Evolutionary conservation across 1,284 basidiomycete species (phyloP).

Genomic region (Tetrapyrgos nigripes): DNA sequence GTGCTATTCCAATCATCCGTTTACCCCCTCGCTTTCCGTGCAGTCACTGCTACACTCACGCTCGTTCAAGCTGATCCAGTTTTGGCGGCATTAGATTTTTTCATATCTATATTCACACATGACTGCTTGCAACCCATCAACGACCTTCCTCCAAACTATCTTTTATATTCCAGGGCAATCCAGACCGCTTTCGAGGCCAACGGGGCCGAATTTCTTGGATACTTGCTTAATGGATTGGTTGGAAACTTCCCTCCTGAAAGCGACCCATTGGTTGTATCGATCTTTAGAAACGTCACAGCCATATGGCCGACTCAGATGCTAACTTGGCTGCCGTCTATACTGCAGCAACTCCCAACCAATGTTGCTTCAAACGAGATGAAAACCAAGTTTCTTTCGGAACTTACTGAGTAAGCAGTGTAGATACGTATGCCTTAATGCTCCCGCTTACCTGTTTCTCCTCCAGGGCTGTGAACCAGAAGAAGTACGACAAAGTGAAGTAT

Average conservation of each 20-base stretch:
- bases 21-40: conserved; percentile 79
- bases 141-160: conserved; percentile 65
- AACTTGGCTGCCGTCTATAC: conserved; percentile 73
- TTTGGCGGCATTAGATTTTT: conserved; percentile 82
- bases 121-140: conserved; percentile 60
- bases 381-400: conserved; percentile 74
- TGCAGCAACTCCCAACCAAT: conserved; percentile 74
- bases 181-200: conserved; percentile 74
- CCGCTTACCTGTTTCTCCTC: conserved; percentile 13
- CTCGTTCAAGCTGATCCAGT: conserved; percentile 84
- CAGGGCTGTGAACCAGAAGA: conserved; percentile 68
- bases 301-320: conserved; percentile 75
- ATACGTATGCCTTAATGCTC: conserved; percentile 10
- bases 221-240: conserved; percentile 81
- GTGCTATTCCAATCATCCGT: conserved; percentile 80
- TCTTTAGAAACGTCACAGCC: conserved; percentile 75
- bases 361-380: conserved; percentile 75
- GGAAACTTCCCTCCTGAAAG: conserved; percentile 91
- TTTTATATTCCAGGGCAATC: conserved; percentile 71
- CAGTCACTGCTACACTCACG: conserved; percentile 78
- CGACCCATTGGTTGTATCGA: conserved; percentile 74
- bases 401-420: conserved; percentile 68
- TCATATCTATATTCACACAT: conserved; percentile 78
- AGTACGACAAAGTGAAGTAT: conserved; percentile 83
- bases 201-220: conserved; percentile 75